Base-by-base conservation (phyloP, 257 asterid species). In the Ophiorrhiza pumila region DNA sequence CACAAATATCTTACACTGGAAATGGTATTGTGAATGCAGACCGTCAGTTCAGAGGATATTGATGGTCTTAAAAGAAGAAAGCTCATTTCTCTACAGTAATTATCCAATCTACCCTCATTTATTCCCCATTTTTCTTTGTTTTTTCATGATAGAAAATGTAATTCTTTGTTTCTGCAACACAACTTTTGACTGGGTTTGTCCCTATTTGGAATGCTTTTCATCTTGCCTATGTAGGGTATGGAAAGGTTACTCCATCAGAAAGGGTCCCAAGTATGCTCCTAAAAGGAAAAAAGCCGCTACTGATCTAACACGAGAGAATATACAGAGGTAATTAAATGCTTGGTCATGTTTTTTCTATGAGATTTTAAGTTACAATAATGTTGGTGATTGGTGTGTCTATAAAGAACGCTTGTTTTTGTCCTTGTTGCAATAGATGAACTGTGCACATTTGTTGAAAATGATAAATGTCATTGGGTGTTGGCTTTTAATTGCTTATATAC, bases 261-360 rank as follows among this genome's bases (percentile, higher is more conserved):
- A 89, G 78, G 99, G 99, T 71, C 96, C 99, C 4, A 80, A 92
- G 8, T 95, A 95, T 85, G 90, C 98, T 65, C 96, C 99, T 5
- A 86, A 82, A 80, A 87, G 98, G 87, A 95, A 90, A 84, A 95
- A 86, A 83, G 90, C 77, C 57, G 98, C 97, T 42, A 95, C 99
- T 47, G 99, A 92, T 82, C 85, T 95, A 65, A 90, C 96, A 67
- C 93, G 98, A 61, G 99, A 95, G 77, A 87, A 90, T 77, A 79
- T 95, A 31, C 96, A 84, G 65, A 87, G 96, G 98, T 93, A 84
- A 66, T 57, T 47, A 42, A 53, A n/a, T 67, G 70, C 50, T 72
- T 35, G 32, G 29, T 23, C 3, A 1, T 10, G 7, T 52, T 18
- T 52, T 47, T 43, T 50, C 8, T 7, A 8, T 50, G 8, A 20